Evolutionary conservation across 1,284 basidiomycete species (phyloP).

Genomic region (Porodaedalea pini): DNA sequence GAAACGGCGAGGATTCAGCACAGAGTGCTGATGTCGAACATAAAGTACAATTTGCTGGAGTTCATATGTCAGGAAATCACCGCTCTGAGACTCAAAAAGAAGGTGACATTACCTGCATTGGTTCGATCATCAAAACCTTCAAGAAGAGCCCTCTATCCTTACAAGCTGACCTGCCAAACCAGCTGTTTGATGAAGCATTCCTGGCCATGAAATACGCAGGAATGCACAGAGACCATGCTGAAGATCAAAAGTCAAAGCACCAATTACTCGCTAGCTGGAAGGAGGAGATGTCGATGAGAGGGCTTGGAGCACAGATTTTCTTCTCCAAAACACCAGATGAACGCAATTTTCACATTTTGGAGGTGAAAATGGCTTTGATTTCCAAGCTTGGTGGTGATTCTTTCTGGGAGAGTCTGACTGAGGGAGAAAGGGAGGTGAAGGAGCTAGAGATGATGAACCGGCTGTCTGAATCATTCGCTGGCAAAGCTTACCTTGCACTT

Average conservation of each 20-base stretch:
- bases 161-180: too few relatives aligned
- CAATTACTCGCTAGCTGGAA: slow-evolving; percentile 22
- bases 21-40: too few relatives aligned
- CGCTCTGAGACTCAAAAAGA: too few relatives aligned
- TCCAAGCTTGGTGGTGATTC: background rate
- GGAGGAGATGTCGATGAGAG: slow-evolving; percentile 22
- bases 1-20: too few relatives aligned
- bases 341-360: background rate
- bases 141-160: too few relatives aligned
- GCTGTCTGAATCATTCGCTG: slow-evolving; percentile 14
- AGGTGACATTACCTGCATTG: too few relatives aligned
- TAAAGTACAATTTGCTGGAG: too few relatives aligned
- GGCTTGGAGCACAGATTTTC: slow-evolving; percentile 15
- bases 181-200: too few relatives aligned
- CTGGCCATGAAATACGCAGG: slow-evolving; percentile 15
- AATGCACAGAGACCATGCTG: slow-evolving; percentile 9
- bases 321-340: background rate
- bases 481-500: slow-evolving; percentile 21
- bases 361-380: background rate
- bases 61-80: too few relatives aligned
- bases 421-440: slow-evolving; percentile 1
- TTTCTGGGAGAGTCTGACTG: slow-evolving; percentile 21
- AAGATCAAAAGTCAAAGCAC: slow-evolving; percentile 17
- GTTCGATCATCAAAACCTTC: too few relatives aligned
- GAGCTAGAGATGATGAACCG: slow-evolving; percentile 14